Evolutionary conservation across 352 stramenopile genomes (phyloP), one percentile per base, ranked within the genome.

Genomic region (Globisporangium paroecandrum): DNA sequence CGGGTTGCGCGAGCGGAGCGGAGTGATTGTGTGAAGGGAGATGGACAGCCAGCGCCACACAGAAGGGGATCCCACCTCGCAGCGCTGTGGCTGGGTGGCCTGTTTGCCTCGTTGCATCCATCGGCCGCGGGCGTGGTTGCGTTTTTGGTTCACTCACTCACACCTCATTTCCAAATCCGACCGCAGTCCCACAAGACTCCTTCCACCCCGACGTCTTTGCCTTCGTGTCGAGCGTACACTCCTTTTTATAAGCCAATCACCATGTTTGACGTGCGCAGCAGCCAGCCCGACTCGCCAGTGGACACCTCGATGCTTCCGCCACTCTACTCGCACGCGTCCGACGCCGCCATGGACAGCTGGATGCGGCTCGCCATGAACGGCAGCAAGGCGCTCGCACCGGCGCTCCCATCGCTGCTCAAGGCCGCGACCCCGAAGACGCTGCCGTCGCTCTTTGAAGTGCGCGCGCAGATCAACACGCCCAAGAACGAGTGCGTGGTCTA

Each of bases 301-400:
- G 84, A 92, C 63, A 85, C 84, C 46, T 79, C 79, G 69, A 92
- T 90, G 81, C 87, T 92, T 58, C 82, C 82, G 8, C 74, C 79
- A 7, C 69, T 86, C 55, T 90, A 89, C 65, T 60, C 32, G 43
- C 70, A 77, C 79, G 62, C 76, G 60, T 69, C 78, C 64, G 56
- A 73, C 67, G 47, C 47, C 13, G 8, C 66, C 29, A 67, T 64
- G 53, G 60, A 72, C 22, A 54, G 36, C 22, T 68, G 60, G 66
- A 49, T 64, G 38, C 62, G 53, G 18, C 59, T 83, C 69, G 32
- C 69, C 67, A 58, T 78, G 69, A n/a, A 75, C 71, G 36, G 64
- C 69, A 43, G 67, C 66, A 59, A 68, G 51, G 56, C 56, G n/a
- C 38, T 56, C 5, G 60, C 41, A 65, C 71, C 18, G 65, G 62